phyloP scores from a whole-genome alignment of 331 rosid genomes.

The Rosa hybrid region DNA sequence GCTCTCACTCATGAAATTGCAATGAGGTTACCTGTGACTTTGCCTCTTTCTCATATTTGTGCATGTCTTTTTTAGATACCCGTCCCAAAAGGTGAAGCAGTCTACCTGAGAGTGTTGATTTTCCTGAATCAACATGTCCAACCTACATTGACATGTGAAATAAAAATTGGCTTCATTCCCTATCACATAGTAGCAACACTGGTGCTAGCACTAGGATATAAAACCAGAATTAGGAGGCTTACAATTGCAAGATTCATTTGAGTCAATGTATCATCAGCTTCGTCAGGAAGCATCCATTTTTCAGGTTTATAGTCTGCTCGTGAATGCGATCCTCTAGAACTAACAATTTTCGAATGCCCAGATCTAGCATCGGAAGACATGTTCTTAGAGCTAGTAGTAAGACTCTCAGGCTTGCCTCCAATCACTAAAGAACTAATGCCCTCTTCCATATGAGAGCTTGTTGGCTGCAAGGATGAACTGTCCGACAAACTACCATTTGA shows the following conservation, averaged over 20 bases:
- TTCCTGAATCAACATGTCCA: slow-evolving; percentile 99
- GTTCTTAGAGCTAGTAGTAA: slow-evolving; percentile 44
- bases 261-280: slow-evolving; percentile 64
- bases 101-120: slow-evolving; percentile 96
- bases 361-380: slow-evolving; percentile 47
- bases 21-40: slow-evolving; percentile 61
- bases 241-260: slow-evolving; percentile 97
- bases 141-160: slow-evolving; percentile 57
- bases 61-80: slow-evolving; percentile 89
- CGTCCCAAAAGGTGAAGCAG: slow-evolving; percentile 81
- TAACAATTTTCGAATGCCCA: slow-evolving; percentile 47
- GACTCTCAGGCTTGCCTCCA: slow-evolving; percentile 46
- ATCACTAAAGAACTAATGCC: slow-evolving; percentile 43
- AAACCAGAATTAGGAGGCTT: slow-evolving; percentile 35
- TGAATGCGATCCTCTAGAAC: slow-evolving; percentile 36
- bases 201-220: neutral
- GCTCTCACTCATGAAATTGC: slow-evolving; percentile 20
- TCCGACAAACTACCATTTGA: slow-evolving; percentile 42
- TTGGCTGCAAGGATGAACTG: slow-evolving; percentile 39
- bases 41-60: slow-evolving; percentile 93
- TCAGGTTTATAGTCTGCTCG: slow-evolving; percentile 63
- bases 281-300: slow-evolving; percentile 91
- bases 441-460: slow-evolving; percentile 39
- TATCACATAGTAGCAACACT: neutral
- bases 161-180: slow-evolving; percentile 1